Evolutionary conservation across 2,329 filamentous ascomycete genomes (phyloP), one percentile per base, ranked within the genome.

Genomic region (Phoma sp.): DNA sequence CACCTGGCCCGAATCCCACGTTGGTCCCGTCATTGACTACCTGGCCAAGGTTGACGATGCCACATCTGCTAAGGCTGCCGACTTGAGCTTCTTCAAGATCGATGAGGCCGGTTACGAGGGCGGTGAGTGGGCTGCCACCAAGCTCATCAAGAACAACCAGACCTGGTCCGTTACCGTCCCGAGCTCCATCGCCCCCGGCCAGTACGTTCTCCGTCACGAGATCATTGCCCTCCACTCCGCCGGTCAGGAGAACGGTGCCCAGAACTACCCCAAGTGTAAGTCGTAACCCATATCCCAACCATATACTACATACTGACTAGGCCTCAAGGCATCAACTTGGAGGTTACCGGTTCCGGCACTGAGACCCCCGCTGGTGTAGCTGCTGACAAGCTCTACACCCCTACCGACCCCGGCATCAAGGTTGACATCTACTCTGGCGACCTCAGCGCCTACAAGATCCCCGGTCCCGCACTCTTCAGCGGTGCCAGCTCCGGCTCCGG

Each of bases 61-160:
- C 72, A 76, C 81, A 33, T 70, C 72, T 0, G 83, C 81, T 51
- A 80, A 84, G 72, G 83, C 85, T 72, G 74, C 71, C 2, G 67
- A 75, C 5, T 79, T 88, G 27, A 73, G 82, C 60, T 88, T 83
- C 73, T 84, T 87, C 81, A 89, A 89, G 80, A 87, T 89, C 55
- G 80, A 82, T 35, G 80, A 80, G 51, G 77, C 72, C 31, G 87
- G 86, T 53, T 79, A 85, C 60, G 75, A 82, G 56, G 68, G 76
- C 57, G 76, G 74, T 40, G 74, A 70, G 37, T 88, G 85, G 85
- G 85, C 82, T 41, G 74, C 82, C 10, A 84, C 86, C 60, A 69
- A 80, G 52, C 70, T 84, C 58, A 77, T 83, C 49, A 73, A 77
- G 43, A 80, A 78, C 66, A 76, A 77, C 58, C 75, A 79, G 43